A percentile compares a stretch with the other conserved stretches of the same genome.
Conservation (phyloP, 768 basidiomycete species). For the Auriscalpium orientale region DNA sequence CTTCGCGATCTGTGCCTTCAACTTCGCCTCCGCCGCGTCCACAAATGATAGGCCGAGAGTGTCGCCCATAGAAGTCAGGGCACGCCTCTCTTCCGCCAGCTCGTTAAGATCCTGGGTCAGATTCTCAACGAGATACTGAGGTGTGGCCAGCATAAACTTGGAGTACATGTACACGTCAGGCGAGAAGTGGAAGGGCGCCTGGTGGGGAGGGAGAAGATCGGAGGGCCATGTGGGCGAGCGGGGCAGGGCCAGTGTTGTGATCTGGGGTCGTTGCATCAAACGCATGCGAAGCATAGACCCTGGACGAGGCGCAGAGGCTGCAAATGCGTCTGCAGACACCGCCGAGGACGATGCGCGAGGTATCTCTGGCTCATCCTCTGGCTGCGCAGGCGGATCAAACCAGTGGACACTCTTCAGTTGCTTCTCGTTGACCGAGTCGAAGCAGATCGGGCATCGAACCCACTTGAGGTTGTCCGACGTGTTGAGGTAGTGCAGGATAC, state of each 20-base stretch:
- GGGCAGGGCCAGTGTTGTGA: conserved; percentile 91
- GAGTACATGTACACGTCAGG: conserved; percentile 84
- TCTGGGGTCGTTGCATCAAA: conserved; percentile 86
- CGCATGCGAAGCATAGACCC: conserved; percentile 75
- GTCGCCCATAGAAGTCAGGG: conserved; percentile 62
- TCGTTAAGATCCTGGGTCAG: conserved; percentile 68
- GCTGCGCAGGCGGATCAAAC: conserved; percentile 48
- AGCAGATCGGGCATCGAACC: conserved; percentile 93
- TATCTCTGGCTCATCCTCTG: conserved; percentile 25
- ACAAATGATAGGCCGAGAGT: conserved; percentile 74
- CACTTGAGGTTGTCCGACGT: conserved; percentile 78
- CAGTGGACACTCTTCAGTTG: conserved; percentile 93
- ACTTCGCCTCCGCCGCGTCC: conserved; percentile 66
- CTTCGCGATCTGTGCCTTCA: conserved; percentile 75
- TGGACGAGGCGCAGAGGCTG: conserved; percentile 35
- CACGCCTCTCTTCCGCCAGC: conserved; percentile 60
- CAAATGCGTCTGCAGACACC: conserved; percentile 28
- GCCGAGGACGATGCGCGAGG: conserved; percentile 41
- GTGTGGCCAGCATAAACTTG: conserved; percentile 95
- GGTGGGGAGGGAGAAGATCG: conserved; percentile 82
- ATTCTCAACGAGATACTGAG: conserved; percentile 70
- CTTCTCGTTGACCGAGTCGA: conserved; percentile 83
- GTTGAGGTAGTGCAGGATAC: conserved; percentile 85
- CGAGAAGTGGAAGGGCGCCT: conserved; percentile 93
- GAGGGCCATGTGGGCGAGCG: conserved; percentile 92